Base-by-base conservation (phyloP, 345 rosid genomes). In the Toxicodendron radicans region DNA sequence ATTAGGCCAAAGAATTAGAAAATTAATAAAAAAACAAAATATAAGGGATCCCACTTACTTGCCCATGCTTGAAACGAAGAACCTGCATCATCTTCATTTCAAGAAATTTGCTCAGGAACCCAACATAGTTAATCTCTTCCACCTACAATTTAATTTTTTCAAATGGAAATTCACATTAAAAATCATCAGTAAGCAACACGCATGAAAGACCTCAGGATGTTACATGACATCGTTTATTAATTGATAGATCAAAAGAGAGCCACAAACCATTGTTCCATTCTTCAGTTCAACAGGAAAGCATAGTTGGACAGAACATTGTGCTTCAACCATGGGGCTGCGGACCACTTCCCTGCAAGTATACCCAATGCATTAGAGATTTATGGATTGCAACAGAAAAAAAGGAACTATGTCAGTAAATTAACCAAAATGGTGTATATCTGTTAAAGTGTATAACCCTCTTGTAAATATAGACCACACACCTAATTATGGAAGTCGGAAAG, bases 61-160 rank as follows among this genome's bases (percentile, higher is more conserved):
- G 95, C 56, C 97, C 98, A 79, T 90, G 97, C 86, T 83, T 88
- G 82, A 94, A 94, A 72, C 97, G 94, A 63, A 94, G 93, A 83
- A 89, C 88, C 82, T 94, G 96, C 80, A 90, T 70, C 69, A 92
- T 86, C 80, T 90, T 94, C 64, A 91, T 90, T 82, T 94, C 98
- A 71, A 94, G 84, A 74, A 94, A 90, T 87, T 90, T 89, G 84
- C 90, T 88, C 76, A 90, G 73, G 78, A 91, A 91, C 73, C 90
- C 93, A 38, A 89, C 83, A 60, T 79, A 83, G 76, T 89, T 93
- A 66, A 87, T 86, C 88, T 92, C 97, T 85, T 92, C 97, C 9
- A 89, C 88, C 98, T 92, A 80, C 56, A 75, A 78, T 72, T 65
- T 60, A 51, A 52, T 56, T 48, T 66, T 33, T 66, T 33, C 60